Evolutionary conservation across 2,329 filamentous ascomycete species (phyloP), one percentile per base, ranked within the genome.

Genomic region (Triangularia setosa): DNA sequence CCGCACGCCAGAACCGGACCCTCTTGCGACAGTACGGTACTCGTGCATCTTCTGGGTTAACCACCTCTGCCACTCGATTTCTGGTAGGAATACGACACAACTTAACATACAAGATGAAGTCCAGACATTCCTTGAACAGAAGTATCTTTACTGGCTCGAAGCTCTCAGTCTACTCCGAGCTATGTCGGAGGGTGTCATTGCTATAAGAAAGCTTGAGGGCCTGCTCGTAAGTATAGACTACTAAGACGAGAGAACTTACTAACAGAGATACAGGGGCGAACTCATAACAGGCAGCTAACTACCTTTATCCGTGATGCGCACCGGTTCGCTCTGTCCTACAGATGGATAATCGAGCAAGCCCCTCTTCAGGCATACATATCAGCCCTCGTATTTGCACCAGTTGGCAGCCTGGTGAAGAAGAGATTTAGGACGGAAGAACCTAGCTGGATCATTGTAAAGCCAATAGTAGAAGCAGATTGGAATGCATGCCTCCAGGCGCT

Each of bases 351-450:
- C 4, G 27, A 28, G 27, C 27, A 28, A 28, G 27, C 27, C 27
- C 27, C 27, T 28, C 27, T 28, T 28, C 27, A 28, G 9, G 27
- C 27, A 9, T 28, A 28, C 27, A 28, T 9, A 9, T 28, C 27
- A 28, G 27, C 27, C 4, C 4, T 28, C 9, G 27, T 28, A 28
- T 28, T 28, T 9, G 27, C 27, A 4, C 27, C 27, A 28, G 9
- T 9, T 28, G 9, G 27, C 9, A 28, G 27, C 9, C 9, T 28
- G 27, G 27, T 28, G 9, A 28, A 28, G 40, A 28, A 9, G 9
- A 28, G 9, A 4, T 69, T 70, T 28, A 11, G 64, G 40, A 16
- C 23, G 16, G 66, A 73, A 58, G 62, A 58, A n/a, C 68, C 69
- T 9, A 27, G 21, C 3, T 70, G 69, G 60, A 62, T 73, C 9